Evolutionary conservation across 805 yeast genomes (phyloP).

Genomic region (Priceomyces haplophilus): DNA sequence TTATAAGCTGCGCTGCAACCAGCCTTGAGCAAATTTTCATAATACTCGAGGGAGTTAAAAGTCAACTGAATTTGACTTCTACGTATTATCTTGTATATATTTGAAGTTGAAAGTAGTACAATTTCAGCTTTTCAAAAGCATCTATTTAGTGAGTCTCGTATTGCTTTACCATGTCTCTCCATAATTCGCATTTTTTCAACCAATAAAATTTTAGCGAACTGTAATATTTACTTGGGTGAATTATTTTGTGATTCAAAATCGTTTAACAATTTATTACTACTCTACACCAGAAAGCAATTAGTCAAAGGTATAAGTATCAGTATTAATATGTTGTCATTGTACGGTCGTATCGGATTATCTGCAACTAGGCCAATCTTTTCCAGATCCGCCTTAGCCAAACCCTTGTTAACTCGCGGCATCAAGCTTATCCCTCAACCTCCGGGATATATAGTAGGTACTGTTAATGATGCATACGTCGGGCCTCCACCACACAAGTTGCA

Average conservation of each 20-base stretch:
- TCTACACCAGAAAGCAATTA: neutral
- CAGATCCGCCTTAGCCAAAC: conserved; percentile 17
- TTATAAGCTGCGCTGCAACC: neutral
- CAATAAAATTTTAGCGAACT: conserved; percentile 12
- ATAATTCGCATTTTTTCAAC: conserved; percentile 6
- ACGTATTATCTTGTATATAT: no score
- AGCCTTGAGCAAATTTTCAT: no score
- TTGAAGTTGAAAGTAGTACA: no score
- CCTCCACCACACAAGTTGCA: conserved; percentile 55
- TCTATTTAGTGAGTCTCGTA: no score
- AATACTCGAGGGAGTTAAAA: no score
- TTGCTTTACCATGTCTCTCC: neutral
- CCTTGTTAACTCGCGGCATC: conserved; percentile 28
- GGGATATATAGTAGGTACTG: conserved; percentile 67
- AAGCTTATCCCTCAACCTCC: conserved; percentile 67
- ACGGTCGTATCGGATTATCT: conserved; percentile 30
- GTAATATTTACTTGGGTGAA: conserved; percentile 11
- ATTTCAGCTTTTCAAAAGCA: no score
- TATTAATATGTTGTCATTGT: conserved; percentile 21
- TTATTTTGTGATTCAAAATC: conserved; percentile 11
- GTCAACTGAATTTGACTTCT: no score
- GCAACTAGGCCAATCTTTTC: conserved; percentile 14
- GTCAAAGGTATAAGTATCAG: neutral
- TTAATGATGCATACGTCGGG: conserved; percentile 66
- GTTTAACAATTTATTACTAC: neutral